phyloP scores from a whole-genome alignment of 1,139 yeast species.

The Nakaseomyces nivariensis region DNA sequence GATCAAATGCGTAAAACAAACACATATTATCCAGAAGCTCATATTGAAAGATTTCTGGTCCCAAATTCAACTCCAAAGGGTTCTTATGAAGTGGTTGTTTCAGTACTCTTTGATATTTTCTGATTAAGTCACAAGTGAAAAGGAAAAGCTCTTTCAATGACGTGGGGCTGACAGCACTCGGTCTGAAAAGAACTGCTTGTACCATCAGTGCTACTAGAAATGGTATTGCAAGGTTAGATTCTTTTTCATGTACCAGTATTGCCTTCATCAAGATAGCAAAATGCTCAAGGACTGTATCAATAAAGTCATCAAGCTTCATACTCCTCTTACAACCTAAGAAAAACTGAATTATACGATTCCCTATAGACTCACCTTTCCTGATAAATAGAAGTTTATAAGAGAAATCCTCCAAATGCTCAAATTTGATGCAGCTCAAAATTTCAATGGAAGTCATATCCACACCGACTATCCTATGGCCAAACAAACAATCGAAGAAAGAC shows the following conservation, averaged over 20 bases:
- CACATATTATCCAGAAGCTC: constrained; percentile 41
- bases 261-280: constrained; percentile 28
- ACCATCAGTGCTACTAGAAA: constrained; percentile 45
- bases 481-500: constrained; percentile 33
- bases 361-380: constrained; percentile 23
- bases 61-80: constrained; percentile 9
- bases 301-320: constrained; percentile 19
- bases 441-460: constrained; percentile 39
- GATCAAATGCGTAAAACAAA: constrained; percentile 44
- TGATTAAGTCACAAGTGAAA: constrained; percentile 21
- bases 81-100: constrained; percentile 19
- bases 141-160: constrained; percentile 26
- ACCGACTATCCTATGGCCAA: constrained; percentile 39
- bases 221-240: constrained; percentile 36
- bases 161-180: constrained; percentile 40
- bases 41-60: constrained; percentile 27
- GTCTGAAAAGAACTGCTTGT: constrained; percentile 45
- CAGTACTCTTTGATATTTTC: constrained; percentile 19
- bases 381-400: constrained; percentile 30
- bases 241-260: constrained; percentile 19
- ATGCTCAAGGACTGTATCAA: constrained; percentile 32
- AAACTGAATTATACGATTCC: constrained; percentile 16
- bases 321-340: constrained; percentile 14
- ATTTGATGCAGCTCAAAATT: constrained; percentile 39
- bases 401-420: constrained; percentile 31